Evolutionary conservation across 208 protist genomes (phyloP).

Genomic region (Trypanosoma boissoni): DNA sequence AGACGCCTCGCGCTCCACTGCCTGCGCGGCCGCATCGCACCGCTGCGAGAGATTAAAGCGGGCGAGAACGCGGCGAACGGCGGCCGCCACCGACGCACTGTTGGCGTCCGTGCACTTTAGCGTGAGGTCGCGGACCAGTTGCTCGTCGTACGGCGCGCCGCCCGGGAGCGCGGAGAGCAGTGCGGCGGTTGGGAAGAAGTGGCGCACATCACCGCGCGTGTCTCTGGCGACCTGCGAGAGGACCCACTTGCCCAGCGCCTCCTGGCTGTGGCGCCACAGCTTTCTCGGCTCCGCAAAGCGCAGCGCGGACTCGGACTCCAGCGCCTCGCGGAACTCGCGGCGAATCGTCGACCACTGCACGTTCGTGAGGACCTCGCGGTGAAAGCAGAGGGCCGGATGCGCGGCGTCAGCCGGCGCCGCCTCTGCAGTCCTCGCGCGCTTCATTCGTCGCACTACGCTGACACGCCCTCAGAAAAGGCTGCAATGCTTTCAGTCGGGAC

Average conservation of each 20-base stretch:
- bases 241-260: conserved; percentile 87
- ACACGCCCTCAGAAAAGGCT: no score
- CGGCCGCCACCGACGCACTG: conserved; percentile 30
- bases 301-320: conserved; percentile 28
- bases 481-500: no score
- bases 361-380: conserved; percentile 75
- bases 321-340: conserved; percentile 55
- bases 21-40: conserved; percentile 42
- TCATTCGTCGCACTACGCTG: conserved; percentile 55
- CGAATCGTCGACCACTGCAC: conserved; percentile 68
- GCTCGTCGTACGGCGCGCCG: conserved; percentile 60
- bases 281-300: conserved; percentile 72
- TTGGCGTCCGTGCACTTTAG: conserved; percentile 63
- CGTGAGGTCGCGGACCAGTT: conserved; percentile 79
- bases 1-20: conserved; percentile 34
- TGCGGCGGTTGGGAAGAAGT: conserved; percentile 41
- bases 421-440: conserved; percentile 36
- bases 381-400: conserved; percentile 70
- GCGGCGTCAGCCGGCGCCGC: conserved; percentile 29
- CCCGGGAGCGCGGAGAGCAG: conserved; percentile 2
- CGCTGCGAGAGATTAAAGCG: conserved; percentile 52
- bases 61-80: conserved; percentile 34
- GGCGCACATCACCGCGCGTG: neutral
- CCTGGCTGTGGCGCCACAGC: conserved; percentile 83
- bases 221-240: conserved; percentile 80